Conservation (phyloP, 2,329 filamentous ascomycete species). For the Amylocarpus encephaloides region DNA sequence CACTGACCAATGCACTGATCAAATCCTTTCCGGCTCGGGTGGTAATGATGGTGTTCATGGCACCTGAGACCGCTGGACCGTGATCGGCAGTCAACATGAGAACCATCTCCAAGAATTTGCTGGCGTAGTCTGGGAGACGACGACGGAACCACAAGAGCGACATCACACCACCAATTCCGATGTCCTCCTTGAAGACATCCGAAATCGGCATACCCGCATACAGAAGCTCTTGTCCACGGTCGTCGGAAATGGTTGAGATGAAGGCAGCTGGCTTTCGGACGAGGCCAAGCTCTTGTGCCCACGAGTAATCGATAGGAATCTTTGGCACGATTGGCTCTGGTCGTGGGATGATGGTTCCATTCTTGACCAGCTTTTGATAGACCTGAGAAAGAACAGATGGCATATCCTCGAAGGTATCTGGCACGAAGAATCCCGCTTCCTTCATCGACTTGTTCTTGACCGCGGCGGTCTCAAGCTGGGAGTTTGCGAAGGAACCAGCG, state of each 20-base stretch:
- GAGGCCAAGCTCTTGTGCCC: constrained; percentile 98
- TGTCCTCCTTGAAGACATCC: constrained; percentile 98
- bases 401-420: constrained; percentile 95
- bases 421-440: constrained; percentile 90
- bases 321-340: constrained; percentile 91
- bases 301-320: constrained; percentile 99
- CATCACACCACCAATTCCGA: constrained; percentile 99
- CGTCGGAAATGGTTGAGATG: constrained; percentile 99
- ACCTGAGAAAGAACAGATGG: constrained; percentile 69
- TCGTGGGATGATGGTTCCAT: constrained; percentile 78
- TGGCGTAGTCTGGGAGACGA: constrained; percentile 89
- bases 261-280: constrained; percentile 99
- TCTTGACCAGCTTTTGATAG: constrained; percentile 81
- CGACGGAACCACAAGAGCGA: constrained; percentile 99
- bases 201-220: constrained; percentile 99
- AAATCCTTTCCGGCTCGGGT: constrained; percentile 98
- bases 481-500: constrained; percentile 98
- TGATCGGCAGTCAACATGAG: constrained; percentile 99
- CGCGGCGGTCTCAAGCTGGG: constrained; percentile 93
- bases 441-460: constrained; percentile 97
- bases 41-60: constrained; percentile 99
- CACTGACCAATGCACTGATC: constrained; percentile 89
- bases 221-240: constrained; percentile 97
- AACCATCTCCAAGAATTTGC: constrained; percentile 99
- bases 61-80: constrained; percentile 96